Conservation (phyloP, 306 rosid species). For the Dicorynia guianensis region DNA sequence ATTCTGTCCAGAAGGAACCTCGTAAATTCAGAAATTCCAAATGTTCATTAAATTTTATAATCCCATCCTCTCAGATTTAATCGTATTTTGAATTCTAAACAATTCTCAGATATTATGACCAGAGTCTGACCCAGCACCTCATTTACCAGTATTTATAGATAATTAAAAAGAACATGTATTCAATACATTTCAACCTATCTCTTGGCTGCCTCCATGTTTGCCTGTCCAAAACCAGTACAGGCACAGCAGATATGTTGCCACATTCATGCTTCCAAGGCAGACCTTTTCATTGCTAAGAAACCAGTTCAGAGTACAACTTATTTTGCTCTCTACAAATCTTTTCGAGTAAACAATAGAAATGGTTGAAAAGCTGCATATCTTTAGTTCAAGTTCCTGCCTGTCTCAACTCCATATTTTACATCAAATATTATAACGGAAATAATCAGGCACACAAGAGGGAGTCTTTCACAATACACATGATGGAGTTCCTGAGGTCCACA, state of each 20-base stretch:
- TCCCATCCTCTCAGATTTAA: too few species aligned
- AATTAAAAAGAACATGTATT: neutral
- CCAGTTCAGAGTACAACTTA: constrained; percentile 19
- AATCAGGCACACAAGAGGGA: constrained; percentile 3
- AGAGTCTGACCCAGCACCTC: neutral
- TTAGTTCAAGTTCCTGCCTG: constrained; percentile 11
- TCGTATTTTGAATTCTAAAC: too few species aligned
- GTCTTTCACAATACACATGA: constrained; percentile 5
- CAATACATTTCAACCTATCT: neutral
- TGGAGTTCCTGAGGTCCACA: constrained; percentile 19
- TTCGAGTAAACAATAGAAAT: constrained; percentile 3
- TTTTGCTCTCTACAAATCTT: constrained; percentile 22
- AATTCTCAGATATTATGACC: neutral
- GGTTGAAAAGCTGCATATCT: constrained; percentile 6
- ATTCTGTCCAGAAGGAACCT: too few species aligned
- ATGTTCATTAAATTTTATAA: too few species aligned
- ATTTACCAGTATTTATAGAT: neutral
- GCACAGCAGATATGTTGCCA: neutral
- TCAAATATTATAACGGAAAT: constrained; percentile 13
- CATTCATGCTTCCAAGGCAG: neutral
- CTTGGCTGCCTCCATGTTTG: constrained; percentile 11
- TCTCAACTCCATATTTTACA: neutral
- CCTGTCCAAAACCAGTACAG: neutral
- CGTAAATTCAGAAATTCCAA: too few species aligned
- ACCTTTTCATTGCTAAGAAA: neutral